phyloP scores from a whole-genome alignment of 192 early-diverging fungal species.

The Umbelopsis isabellina region DNA sequence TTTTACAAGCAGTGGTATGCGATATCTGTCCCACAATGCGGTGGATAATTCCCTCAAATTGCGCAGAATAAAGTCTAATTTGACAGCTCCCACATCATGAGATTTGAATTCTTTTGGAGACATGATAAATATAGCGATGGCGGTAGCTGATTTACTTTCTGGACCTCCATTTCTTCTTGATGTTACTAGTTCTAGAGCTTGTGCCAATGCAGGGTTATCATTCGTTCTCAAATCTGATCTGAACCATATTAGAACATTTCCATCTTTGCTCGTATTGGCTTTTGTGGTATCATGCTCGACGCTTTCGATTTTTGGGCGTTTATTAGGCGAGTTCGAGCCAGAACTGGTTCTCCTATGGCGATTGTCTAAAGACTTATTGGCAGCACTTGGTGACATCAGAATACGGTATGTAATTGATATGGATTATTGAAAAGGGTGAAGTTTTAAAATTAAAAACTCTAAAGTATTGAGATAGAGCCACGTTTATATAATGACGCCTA shows the following conservation, averaged over 20 bases:
- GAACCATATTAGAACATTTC: slow-evolving; percentile 53
- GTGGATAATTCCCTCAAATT: slow-evolving; percentile 45
- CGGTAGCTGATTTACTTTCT: slow-evolving; percentile 15
- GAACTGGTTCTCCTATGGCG: too few species aligned
- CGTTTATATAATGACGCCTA: too few species aligned
- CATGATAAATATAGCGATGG: slow-evolving; percentile 57
- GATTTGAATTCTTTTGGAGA: slow-evolving; percentile 53
- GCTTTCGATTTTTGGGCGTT: too few species aligned
- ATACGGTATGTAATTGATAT: too few species aligned
- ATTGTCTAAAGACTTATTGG: too few species aligned
- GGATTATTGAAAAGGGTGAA: too few species aligned
- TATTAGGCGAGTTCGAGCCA: too few species aligned
- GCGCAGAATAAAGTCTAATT: slow-evolving; percentile 57
- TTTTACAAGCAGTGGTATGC: slow-evolving; percentile 54
- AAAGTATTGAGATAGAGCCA: too few species aligned
- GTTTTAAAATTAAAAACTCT: too few species aligned
- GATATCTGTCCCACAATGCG: slow-evolving; percentile 30
- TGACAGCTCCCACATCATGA: slow-evolving; percentile 57
- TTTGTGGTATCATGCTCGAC: too few species aligned
- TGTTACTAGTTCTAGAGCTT: slow-evolving; percentile 27
- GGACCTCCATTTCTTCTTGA: not conserved
- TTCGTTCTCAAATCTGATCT: slow-evolving; percentile 50
- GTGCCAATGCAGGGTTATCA: slow-evolving; percentile 46
- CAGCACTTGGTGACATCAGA: too few species aligned
- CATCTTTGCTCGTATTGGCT: too few species aligned